Evolutionary conservation across 192 early-diverging fungal species (phyloP), one percentile per base, ranked within the genome.

Genomic region (Backusella parvicylindrica): DNA sequence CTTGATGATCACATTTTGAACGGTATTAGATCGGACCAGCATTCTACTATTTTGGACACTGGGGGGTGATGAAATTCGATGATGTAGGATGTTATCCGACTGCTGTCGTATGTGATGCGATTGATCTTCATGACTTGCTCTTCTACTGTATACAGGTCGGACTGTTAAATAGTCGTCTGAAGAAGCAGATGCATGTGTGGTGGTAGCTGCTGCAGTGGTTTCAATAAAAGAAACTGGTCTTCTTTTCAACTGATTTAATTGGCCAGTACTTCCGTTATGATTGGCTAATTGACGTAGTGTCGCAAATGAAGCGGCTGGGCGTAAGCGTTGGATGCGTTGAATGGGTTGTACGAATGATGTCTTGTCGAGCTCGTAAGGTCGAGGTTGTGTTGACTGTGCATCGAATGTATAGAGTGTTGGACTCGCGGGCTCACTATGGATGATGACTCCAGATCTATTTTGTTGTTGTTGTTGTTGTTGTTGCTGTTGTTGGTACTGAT

Each of bases 221-320:
- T 70, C 68, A 70, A 70, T 70, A 47, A 26, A 70, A 16, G 68
- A 70, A 70, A 47, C 41, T 12, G 70, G 49, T 53, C 49, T 47
- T 13, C 35, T 37, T 33, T 64, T 73, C 11, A 28, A 36, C 15
- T 60, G 43, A 28, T 18, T 56, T 72, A 28, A 35, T 37, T 47
- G 70, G 31, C 53, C 38, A 43, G 68, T 30, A 35, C 13, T 69
- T 37, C 31, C 40, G 3, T 70, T 70, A 28, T 28, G 38, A 30
- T 37, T 70, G 37, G 72, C 72, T 13, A 73, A 63, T 64, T 73
- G 72, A 6, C 72, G 23, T 13, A 73, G 30, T 18, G 72, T 73
- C 5, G 72, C 72, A 65, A 73, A 64, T 8, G 72, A 73, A n/a
- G 72, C 72, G 64, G 72, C 72, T n/a, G 60, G 56, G 13, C 72